These are phyloP conservation scores for Periconia sp. DNA, from an alignment of 2,329 filamentous ascomycete species.

Conservation along the genomic window DNA sequence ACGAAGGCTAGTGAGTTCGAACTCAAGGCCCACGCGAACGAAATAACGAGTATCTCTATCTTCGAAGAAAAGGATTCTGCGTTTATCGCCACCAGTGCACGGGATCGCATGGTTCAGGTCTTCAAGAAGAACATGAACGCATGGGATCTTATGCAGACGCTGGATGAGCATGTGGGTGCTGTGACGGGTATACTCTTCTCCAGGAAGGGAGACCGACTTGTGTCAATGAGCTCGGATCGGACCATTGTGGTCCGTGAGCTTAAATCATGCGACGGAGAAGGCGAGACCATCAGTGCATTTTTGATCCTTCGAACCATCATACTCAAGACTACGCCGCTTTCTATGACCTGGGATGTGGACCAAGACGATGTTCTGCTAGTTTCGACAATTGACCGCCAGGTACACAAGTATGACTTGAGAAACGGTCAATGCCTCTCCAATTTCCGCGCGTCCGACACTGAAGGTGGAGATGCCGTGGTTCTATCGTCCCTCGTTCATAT, in stretches of 20 bases:
- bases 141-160: constrained; percentile 85
- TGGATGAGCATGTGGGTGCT: constrained; percentile 88
- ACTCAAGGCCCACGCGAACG: constrained; percentile 83
- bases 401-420: constrained; percentile 65
- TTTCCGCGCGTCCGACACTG: constrained; percentile 85
- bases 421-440: constrained; percentile 72
- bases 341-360: constrained; percentile 75
- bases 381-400: constrained; percentile 67
- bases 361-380: constrained; percentile 62
- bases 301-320: constrained; percentile 78
- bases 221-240: constrained; percentile 83
- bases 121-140: constrained; percentile 67
- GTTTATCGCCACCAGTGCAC: constrained; percentile 75
- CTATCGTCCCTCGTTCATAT: constrained; percentile 76
- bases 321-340: constrained; percentile 84
- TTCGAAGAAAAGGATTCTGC: constrained; percentile 68
- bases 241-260: constrained; percentile 84
- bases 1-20: constrained; percentile 69
- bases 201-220: constrained; percentile 70
- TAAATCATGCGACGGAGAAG: constrained; percentile 69
- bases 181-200: constrained; percentile 80
- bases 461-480: constrained; percentile 80
- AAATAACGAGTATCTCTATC: constrained; percentile 82
- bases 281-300: constrained; percentile 71
- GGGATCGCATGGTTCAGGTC: constrained; percentile 93